phyloP scores from a whole-genome alignment of 441 rosid genomes.

The Syzygium syzygioides region DNA sequence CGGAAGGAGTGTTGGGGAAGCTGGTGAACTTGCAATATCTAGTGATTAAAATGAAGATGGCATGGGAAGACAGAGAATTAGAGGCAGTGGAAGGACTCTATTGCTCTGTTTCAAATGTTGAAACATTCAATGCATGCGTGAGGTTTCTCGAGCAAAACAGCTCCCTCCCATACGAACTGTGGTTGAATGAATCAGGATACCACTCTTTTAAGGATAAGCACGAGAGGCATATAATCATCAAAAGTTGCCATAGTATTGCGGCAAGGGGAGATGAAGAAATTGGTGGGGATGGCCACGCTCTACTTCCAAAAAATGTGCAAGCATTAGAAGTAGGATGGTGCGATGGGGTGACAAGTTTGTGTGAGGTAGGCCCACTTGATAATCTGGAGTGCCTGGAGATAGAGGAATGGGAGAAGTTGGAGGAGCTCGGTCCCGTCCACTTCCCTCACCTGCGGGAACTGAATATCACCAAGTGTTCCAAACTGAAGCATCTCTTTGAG shows the following conservation, averaged over 20 bases:
- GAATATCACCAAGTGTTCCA: neutral
- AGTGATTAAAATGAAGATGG: fast-evolving
- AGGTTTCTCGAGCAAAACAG: fast-evolving
- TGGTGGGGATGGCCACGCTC: fast-evolving
- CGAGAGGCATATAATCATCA: neutral
- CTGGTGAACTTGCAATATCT: neutral
- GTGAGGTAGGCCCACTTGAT: neutral
- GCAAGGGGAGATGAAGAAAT: neutral
- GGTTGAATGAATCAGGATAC: fast-evolving
- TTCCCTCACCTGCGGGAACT: neutral
- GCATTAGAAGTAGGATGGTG: fast-evolving
- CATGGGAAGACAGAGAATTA: fast-evolving
- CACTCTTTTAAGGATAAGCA: fast-evolving
- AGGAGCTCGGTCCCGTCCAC: fast-evolving
- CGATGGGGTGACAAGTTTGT: fast-evolving
- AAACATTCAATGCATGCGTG: neutral
- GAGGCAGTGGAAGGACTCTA: fast-evolving
- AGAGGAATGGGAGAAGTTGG: neutral
- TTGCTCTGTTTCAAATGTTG: fast-evolving
- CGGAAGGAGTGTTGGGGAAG: neutral
- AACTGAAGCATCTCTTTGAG: fast-evolving
- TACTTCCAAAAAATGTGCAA: neutral
- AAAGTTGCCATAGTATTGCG: neutral
- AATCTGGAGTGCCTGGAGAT: fast-evolving
- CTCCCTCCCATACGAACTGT: fast-evolving